Evolutionary conservation across 1,139 yeast species (phyloP).

Genomic region (Geotrichum bryndzae): DNA sequence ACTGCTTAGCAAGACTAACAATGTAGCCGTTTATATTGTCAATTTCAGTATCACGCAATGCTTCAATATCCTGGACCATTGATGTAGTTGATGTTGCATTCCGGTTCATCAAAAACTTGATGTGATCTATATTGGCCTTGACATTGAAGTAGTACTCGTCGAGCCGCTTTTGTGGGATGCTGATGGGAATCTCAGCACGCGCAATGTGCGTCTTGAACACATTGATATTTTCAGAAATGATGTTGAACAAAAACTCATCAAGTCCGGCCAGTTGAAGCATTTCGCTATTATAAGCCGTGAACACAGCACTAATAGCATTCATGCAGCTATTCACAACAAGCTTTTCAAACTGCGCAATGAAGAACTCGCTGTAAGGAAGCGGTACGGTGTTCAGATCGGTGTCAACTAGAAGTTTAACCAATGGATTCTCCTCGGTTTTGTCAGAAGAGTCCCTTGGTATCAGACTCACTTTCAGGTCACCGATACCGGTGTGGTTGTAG

Average conservation of each 20-base stretch:
- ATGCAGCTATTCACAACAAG: slow-evolving; percentile 67
- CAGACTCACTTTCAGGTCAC: slow-evolving; percentile 7
- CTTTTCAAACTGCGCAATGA: slow-evolving; percentile 66
- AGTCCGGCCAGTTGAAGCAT: background rate
- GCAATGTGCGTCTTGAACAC: background rate
- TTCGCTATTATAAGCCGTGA: slow-evolving; percentile 69
- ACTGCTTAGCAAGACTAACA: slow-evolving; percentile 45
- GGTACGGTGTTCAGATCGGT: slow-evolving; percentile 40
- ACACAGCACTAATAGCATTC: slow-evolving; percentile 64
- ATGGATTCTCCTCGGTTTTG: background rate
- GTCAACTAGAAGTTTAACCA: slow-evolving; percentile 5
- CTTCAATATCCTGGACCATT: slow-evolving; percentile 79
- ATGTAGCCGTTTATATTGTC: slow-evolving; percentile 76
- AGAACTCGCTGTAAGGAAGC: slow-evolving; percentile 47
- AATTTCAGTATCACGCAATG: slow-evolving; percentile 62
- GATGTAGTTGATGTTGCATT: slow-evolving; percentile 5
- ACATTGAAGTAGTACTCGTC: slow-evolving; percentile 7
- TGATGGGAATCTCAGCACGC: background rate
- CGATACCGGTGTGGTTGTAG: slow-evolving; percentile 1
- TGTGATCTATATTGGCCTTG: background rate
- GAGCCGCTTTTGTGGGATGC: background rate
- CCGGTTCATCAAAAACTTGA: background rate
- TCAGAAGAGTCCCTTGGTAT: background rate
- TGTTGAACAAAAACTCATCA: background rate
- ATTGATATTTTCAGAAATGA: background rate